Conservation (phyloP, 108 stramenopile genomes). For the Cyclotella choctawhatcheeana region DNA sequence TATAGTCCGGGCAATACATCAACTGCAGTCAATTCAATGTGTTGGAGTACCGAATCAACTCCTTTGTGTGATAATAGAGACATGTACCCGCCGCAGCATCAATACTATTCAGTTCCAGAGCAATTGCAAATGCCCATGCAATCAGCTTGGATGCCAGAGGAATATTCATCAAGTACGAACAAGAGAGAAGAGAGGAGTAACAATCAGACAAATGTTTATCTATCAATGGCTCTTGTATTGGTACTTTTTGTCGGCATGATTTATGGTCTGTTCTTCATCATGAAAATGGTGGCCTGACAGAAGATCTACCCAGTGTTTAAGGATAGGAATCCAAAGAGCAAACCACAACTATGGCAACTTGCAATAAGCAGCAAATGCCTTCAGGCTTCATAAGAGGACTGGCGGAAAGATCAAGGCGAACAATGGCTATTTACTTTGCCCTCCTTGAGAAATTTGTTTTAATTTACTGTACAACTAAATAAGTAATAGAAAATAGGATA, state of each 20-base stretch:
- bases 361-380: too few relatives aligned
- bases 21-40: conserved; percentile 6
- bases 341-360: too few relatives aligned
- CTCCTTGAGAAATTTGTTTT: neutral
- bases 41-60: conserved; percentile 13
- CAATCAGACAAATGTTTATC: conserved; percentile 15
- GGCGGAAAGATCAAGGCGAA: too few relatives aligned
- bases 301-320: neutral
- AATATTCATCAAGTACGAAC: neutral
- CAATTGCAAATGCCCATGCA: conserved; percentile 8
- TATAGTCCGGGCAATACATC: conserved; percentile 6
- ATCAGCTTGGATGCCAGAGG: conserved; percentile 10
- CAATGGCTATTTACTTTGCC: neutral
- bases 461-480: neutral
- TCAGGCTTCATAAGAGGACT: too few relatives aligned
- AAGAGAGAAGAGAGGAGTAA: conserved; percentile 3
- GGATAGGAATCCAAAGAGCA: too few relatives aligned
- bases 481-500: neutral
- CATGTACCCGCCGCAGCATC: neutral
- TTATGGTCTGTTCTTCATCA: conserved; percentile 26
- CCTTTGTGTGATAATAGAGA: conserved; percentile 1
- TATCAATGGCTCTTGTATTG: conserved; percentile 28
- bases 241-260: conserved; percentile 24
- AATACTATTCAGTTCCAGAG: neutral
- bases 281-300: conserved; percentile 28